phyloP scores from a whole-genome alignment of 805 yeast genomes.

The Schizosaccharomyces osmophilus region DNA sequence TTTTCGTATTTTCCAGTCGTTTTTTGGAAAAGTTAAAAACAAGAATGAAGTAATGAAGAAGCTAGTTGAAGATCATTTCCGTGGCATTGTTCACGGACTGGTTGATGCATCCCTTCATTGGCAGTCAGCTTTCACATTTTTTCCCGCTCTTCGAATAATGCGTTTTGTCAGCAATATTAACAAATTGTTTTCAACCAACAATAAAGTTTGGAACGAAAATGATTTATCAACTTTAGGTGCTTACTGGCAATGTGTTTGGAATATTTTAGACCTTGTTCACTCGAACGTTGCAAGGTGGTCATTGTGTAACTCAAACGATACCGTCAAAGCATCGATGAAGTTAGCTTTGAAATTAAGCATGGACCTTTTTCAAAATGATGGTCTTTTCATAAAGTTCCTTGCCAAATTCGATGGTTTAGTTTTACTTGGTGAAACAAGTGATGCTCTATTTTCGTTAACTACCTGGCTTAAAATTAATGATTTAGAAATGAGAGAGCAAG shows the following conservation, averaged over 20 bases:
- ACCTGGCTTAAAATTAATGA: constrained; percentile 1
- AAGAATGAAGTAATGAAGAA: neutral
- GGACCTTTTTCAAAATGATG: neutral
- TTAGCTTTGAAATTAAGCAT: neutral
- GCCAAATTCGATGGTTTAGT: neutral
- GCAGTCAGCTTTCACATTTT: neutral
- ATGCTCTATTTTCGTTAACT: neutral
- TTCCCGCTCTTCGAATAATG: neutral
- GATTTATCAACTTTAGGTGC: neutral
- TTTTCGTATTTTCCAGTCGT: neutral
- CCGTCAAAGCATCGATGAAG: neutral
- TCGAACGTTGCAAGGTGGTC: neutral
- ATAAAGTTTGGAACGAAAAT: neutral
- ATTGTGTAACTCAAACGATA: neutral
- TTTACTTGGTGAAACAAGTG: neutral
- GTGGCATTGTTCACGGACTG: neutral
- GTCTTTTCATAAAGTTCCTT: neutral
- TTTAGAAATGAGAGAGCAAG: neutral
- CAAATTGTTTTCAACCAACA: neutral
- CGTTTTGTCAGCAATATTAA: neutral
- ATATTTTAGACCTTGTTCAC: neutral
- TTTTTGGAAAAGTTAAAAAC: neutral
- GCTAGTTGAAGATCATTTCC: neutral
- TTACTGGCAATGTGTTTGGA: neutral
- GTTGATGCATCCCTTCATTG: neutral